Evolutionary conservation across 768 basidiomycete genomes (phyloP), one percentile per base, ranked within the genome.

Genomic region (Filobasidium floriforme): DNA sequence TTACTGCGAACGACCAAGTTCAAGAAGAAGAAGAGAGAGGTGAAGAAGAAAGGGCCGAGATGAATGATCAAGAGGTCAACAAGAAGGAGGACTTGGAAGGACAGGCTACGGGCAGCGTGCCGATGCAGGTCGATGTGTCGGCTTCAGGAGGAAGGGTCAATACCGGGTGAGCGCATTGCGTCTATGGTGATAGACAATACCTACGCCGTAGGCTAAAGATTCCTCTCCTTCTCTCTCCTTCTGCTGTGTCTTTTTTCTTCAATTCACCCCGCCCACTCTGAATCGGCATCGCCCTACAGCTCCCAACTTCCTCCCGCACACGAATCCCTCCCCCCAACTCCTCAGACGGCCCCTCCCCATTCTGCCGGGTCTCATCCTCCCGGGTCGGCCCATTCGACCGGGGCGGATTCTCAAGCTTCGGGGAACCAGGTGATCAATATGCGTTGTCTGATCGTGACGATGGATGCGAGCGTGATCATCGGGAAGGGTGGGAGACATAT

Each of bases 391-490:
- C 59, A 75, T 26, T 61, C 72, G 12, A 60, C 70, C 5, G 68
- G 75, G 15, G 72, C 69, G 19, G 62, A 71, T 49, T 62, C 71
- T 10, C 70, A 73, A 32, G 73, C 74, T 18, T 60, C 77, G 1
- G 87, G 88, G 40, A 86, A 86, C 80, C 75, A 75, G 65, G 76
- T 77, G 57, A 99, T 99, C 73, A 89, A 93, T 75, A 94, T 99
- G 92, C 87, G 94, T 55, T 93, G 92, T 78, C 82, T 99, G 74
- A 99, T 99, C 76, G 96, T 99, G 72, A 98, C 96, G 11, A 93
- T 97, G 80, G 96, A 99, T 80, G 96, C 96, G 14, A 93, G 91
- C 63, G 94, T 99, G 80, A 98, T 98, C 82, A 99, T 99, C 71
- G 96, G 96, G 43, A 91, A 92, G 80, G 89, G 83, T 41, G 94